Base-by-base conservation (phyloP, 352 stramenopile species). In the Blastocystis sp. region DNA sequence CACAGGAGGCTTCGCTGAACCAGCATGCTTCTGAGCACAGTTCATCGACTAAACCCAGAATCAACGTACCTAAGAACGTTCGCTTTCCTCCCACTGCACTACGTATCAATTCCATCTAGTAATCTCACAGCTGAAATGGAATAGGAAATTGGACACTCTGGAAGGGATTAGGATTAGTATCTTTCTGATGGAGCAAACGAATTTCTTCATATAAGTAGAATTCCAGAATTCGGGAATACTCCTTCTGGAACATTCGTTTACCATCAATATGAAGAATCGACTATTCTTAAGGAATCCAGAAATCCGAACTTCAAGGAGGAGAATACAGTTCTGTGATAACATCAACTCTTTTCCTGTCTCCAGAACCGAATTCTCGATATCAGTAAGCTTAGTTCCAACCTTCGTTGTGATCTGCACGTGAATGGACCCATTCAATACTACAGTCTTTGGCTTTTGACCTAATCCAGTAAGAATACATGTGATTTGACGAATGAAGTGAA, bases 131-230 rank as follows among this genome's bases (percentile, higher is more conserved):
- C 5, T 35, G 60, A 22, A 76, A 15, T n/a, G 64, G 22, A 3
- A 76, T 51, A 2, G 27, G 64, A 17, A 54, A 48, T 22, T 27
- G 30, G 13, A 17, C 64, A 44, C 33, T 51, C 64, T 76, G 64
- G 64, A 76, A 76, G 27, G 64, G 64, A 44, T 76, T 76, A n/a
- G 35, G 64, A 2, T 13, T 22, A 33, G 30, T 44, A 11, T 48
- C 27, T 3, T 54, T 76, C 9, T 13, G 15, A 37, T 76, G 24
- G 27, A 76, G 24, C 1, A 44, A 5, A 27, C 42, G 35, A 9
- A 76, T 76, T 27, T 76, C 30, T 33, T 76, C 64, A 44, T 56
- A 76, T 15, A 76, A 44, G 11, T 30, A 19, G 64, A 54, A 76
- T 37, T 76, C 30, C 11, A 76, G 15, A 15, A 76, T 51, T 0